Evolutionary conservation across 345 rosid genomes (phyloP), one percentile per base, ranked within the genome.

Genomic region (Ceriops zippeliana): DNA sequence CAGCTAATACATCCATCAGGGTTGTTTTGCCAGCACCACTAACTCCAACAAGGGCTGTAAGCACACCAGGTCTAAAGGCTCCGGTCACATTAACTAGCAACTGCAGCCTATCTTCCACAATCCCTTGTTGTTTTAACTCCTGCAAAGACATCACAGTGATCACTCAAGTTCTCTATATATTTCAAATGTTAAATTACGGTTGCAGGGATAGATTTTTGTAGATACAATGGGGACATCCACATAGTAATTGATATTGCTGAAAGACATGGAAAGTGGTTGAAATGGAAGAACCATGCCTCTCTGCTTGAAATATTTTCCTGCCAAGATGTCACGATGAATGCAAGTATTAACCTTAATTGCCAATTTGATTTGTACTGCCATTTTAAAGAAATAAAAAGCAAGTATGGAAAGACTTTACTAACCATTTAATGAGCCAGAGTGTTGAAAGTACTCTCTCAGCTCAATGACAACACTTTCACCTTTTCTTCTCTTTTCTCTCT

Each of bases 281-380:
- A 95, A 95, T 24, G 99, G 99, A n/a, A 95, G 96, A 82, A 90
- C 96, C 98, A 91, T 95, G 80, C 99, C 99, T 80, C 87, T 82
- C 61, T 84, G 87, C 84, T 86, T 88, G 82, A 91, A 86, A 82
- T 87, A 76, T 81, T 95, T 95, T 64, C 97, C 99, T 91, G 85
- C 68, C 57, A 60, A 72, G 62, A 53, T 34, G 13, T 75, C 54
- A 67, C 46, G 56, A 73, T 51, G 19, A 63, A 73, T 52, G 22
- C 61, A 66, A 34, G 61, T 62, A 56, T 22, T 72, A 68, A 37
- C 37, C 35, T 54, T 24, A 64, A 69, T 32, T 60, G 51, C 16
- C 49, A 47, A 47, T 49, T 27, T 27, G 7, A 67, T 13, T 57
- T 5, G 42, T 46, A 59, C 42, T 63, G 64, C 56, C 31, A 66